phyloP scores from a whole-genome alignment of 1,284 basidiomycete species.

The Tremellales sp. region DNA sequence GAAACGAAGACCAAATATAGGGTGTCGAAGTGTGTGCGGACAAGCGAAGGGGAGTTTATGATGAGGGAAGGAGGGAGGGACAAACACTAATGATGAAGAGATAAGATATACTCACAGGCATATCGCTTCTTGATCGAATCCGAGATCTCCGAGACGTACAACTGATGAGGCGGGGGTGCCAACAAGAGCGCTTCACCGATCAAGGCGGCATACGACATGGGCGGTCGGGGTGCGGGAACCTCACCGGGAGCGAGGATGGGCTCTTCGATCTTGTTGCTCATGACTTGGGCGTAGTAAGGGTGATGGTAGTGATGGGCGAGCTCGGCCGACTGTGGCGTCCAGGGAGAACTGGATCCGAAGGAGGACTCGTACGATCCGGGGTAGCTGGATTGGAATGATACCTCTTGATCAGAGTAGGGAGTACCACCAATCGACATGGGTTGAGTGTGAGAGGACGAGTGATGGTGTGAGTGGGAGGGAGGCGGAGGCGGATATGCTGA shows the following conservation, averaged over 20 bases:
- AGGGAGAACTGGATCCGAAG: neutral
- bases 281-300: neutral
- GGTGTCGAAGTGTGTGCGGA: too few relatives aligned
- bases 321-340: slow-evolving; percentile 5
- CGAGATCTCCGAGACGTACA: slow-evolving; percentile 47
- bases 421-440: slow-evolving; percentile 1
- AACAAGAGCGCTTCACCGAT: slow-evolving; percentile 45
- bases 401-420: slow-evolving; percentile 4
- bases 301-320: slow-evolving; percentile 9
- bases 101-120: slow-evolving; percentile 33
- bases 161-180: slow-evolving; percentile 39
- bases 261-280: slow-evolving; percentile 24
- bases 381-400: neutral
- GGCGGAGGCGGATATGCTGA: neutral
- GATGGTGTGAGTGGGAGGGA: slow-evolving; percentile 9
- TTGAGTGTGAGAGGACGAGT: slow-evolving; percentile 7
- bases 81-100: neutral
- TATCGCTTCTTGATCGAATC: slow-evolving; percentile 44
- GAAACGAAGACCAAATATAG: slow-evolving; percentile 17
- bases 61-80: neutral
- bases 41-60: neutral
- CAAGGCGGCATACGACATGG: slow-evolving; percentile 43
- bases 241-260: slow-evolving; percentile 44
- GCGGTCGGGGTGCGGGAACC: slow-evolving; percentile 36
- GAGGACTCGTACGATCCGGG: neutral